Conservation (phyloP, 331 rosid genomes). For the Dryas integrifolia region DNA sequence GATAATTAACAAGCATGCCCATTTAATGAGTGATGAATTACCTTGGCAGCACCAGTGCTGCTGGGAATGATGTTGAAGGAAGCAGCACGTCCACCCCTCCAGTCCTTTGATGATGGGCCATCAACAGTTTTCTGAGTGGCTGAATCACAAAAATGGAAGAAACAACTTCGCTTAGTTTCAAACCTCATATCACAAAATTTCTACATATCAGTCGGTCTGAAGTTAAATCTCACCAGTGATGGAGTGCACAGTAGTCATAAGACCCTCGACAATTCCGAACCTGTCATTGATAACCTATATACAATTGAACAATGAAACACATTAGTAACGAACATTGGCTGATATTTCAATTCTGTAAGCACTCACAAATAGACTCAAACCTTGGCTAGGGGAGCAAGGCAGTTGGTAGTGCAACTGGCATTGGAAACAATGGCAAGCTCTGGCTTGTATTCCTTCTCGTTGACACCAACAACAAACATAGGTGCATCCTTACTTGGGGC, state of each 20-base stretch:
- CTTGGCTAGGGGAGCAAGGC: constrained; percentile 92
- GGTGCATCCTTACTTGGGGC: constrained; percentile 92
- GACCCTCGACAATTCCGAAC: constrained; percentile 87
- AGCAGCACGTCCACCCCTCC: constrained; percentile 98
- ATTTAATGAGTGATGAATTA: constrained; percentile 15
- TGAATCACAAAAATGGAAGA: constrained; percentile 25
- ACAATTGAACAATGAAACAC: background rate
- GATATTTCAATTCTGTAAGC: no score
- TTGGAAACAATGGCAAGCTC: constrained; percentile 69
- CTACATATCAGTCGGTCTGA: background rate
- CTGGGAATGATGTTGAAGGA: constrained; percentile 90
- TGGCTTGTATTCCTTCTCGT: constrained; percentile 77
- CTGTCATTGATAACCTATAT: constrained; percentile 68
- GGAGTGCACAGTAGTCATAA: constrained; percentile 79
- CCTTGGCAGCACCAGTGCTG: constrained; percentile 96
- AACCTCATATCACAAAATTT: background rate
- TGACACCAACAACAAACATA: constrained; percentile 88
- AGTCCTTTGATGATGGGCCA: constrained; percentile 87
- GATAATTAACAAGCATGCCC: background rate
- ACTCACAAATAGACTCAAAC: constrained; percentile 22
- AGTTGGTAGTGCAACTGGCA: constrained; percentile 90
- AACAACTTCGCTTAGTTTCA: background rate
- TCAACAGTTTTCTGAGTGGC: constrained; percentile 92
- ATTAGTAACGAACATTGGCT: background rate
- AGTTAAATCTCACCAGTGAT: constrained; percentile 54